Evolutionary conservation across 331 rosid genomes (phyloP).

Genomic region (Ulmus americana): DNA sequence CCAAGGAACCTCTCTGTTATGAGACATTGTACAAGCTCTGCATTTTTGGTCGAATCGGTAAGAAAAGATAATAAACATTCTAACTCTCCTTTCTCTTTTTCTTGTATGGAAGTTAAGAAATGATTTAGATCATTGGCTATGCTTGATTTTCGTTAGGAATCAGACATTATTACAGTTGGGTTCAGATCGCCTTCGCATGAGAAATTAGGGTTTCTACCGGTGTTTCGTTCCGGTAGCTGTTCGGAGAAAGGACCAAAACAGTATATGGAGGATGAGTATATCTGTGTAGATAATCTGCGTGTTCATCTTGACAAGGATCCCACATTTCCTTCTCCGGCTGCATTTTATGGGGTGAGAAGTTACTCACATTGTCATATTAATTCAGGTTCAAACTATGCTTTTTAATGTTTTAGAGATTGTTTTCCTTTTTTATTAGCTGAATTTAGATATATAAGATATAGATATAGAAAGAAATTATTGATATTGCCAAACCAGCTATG

Average conservation of each 20-base stretch:
- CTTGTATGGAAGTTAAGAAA: not conserved
- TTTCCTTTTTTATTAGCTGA: not conserved
- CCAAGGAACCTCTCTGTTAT: constrained; percentile 47
- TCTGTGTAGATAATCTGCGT: constrained; percentile 62
- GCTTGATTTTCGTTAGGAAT: not conserved
- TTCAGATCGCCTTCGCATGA: constrained; percentile 49
- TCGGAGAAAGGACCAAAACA: constrained; percentile 85
- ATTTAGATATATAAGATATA: too few species aligned
- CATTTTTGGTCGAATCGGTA: too few species aligned
- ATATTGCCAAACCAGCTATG: too few species aligned
- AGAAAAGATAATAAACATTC: constrained; percentile 20
- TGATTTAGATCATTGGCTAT: not conserved
- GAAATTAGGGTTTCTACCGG: constrained; percentile 46
- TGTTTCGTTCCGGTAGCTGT: constrained; percentile 75
- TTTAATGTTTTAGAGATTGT: constrained; percentile 8
- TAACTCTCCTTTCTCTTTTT: constrained; percentile 4
- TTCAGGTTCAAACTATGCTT: constrained; percentile 5
- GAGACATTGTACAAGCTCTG: constrained; percentile 52
- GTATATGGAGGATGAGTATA: constrained; percentile 78
- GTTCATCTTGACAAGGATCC: constrained; percentile 38
- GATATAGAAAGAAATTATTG: too few species aligned
- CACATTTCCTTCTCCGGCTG: constrained; percentile 50
- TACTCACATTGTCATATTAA: too few species aligned
- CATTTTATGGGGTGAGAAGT: constrained; percentile 74
- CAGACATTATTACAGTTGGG: constrained; percentile 41